Evolutionary conservation across 2,329 filamentous ascomycete genomes (phyloP), one percentile per base, ranked within the genome.

Genomic region (Fusarium pseudonygamai): DNA sequence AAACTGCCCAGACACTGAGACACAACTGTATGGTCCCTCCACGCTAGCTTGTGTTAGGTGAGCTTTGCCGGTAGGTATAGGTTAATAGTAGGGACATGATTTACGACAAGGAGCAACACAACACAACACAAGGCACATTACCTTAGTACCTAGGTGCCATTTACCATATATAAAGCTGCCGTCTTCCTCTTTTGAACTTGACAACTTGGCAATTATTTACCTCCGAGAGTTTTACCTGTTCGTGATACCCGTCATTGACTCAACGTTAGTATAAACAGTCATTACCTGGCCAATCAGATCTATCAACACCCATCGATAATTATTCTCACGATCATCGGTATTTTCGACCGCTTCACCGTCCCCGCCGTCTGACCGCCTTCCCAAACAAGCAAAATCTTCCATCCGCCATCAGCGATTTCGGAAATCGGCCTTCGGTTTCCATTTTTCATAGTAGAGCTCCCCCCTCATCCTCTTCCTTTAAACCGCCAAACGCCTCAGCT

Each of bases 401-500:
- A 39, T 26, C 65, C 47, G 53, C 46, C 52, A 47, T 64, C 58
- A 59, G 52, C 39, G 39, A 57, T 45, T 60, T 71, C 69, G 63
- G 69, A 58, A 43, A 47, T 75, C 72, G 72, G 72, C 46, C 58
- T 61, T 60, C 66, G 56, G 55, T 60, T 40, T 72, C 67, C 66
- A 69, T 59, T 66, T 69, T 75, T 70, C 55, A 60, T 43, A 59
- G 37, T 36, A 72, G 60, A 75, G 64, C 69, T 75, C 58, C 72
- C 72, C 69, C 60, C 50, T 55, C 50, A 40, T 65, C 53, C 53
- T 71, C 62, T 56, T 73, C 47, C 63, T 55, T 71, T 59, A 69
- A 72, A 60, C 46, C 32, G 71, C 46, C 55, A 67, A 72, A 58
- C 45, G 56, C 55, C 52, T 62, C 69, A 58, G 67, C 43, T 59